phyloP scores from a whole-genome alignment of 169 alveolate genomes.

The Cryptosporidium ubiquitum region DNA sequence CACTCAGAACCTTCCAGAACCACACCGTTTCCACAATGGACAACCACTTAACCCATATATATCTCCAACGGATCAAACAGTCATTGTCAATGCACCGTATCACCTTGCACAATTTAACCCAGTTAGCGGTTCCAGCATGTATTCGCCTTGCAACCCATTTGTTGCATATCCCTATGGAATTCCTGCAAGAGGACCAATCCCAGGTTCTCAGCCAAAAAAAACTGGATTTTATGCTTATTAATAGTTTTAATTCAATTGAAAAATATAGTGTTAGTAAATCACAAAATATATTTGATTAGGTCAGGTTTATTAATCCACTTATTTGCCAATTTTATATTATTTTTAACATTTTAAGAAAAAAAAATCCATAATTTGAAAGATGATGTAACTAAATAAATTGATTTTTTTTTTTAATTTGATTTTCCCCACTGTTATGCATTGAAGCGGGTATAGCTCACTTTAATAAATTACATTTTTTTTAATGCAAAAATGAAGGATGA shows the following conservation, averaged over 20 bases:
- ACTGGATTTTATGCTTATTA: conserved; percentile 74
- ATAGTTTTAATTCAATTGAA: neutral
- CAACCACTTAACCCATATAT: conserved; percentile 73
- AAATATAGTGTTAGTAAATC: neutral
- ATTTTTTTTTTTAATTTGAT: neutral
- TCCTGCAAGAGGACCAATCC: conserved; percentile 68
- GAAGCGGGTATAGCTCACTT: neutral
- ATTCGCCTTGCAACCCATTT: conserved; percentile 72
- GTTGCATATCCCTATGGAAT: conserved; percentile 73
- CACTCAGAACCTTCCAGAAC: conserved; percentile 60
- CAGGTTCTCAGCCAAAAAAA: conserved; percentile 72
- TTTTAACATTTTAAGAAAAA: no score
- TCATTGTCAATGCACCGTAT: conserved; percentile 72
- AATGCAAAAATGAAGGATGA: neutral
- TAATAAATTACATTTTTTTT: neutral
- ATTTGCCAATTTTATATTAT: neutral
- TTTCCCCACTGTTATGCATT: conserved; percentile 37
- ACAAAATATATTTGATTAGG: neutral
- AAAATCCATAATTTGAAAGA: neutral
- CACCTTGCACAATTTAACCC: conserved; percentile 73
- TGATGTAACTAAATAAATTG: neutral
- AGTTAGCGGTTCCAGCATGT: conserved; percentile 70
- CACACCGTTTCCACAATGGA: conserved; percentile 74
- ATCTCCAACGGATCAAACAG: conserved; percentile 71
- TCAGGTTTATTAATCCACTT: neutral